phyloP scores from a whole-genome alignment of 495 filamentous ascomycete genomes.

The Penicillium herquei region DNA sequence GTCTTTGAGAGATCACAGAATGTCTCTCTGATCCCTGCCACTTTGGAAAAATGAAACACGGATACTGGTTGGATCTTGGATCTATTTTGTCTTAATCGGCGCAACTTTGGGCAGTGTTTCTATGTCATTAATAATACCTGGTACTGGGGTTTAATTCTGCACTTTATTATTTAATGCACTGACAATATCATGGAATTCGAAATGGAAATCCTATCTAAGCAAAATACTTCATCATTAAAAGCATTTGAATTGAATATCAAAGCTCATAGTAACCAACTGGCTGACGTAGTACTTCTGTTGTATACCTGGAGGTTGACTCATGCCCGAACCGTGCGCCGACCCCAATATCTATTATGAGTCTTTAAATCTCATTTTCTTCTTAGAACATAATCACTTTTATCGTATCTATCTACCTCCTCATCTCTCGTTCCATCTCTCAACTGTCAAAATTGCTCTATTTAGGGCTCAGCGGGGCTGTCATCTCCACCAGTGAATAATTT shows the following conservation, averaged over 20 bases:
- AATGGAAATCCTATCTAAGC: not conserved
- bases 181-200: not conserved
- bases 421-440: not conserved
- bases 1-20: too few relatives aligned
- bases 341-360: not conserved
- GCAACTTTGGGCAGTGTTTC: slow-evolving; percentile 9
- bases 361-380: not conserved
- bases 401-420: not conserved
- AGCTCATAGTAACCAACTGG: not conserved
- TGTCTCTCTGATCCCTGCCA: not conserved
- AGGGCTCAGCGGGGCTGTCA: slow-evolving; percentile 30
- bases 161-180: slow-evolving; percentile 2
- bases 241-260: too few relatives aligned
- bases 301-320: slow-evolving; percentile 8
- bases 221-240: too few relatives aligned
- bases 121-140: slow-evolving; percentile 24
- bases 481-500: slow-evolving; percentile 37
- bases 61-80: not conserved
- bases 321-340: slow-evolving; percentile 2
- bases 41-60: not conserved
- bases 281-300: not conserved
- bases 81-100: not conserved
- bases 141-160: slow-evolving; percentile 7
- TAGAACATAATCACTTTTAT: too few relatives aligned
- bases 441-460: slow-evolving; percentile 3